Conservation (phyloP, 208 protist species). For the Angomonas ambiguus region DNA sequence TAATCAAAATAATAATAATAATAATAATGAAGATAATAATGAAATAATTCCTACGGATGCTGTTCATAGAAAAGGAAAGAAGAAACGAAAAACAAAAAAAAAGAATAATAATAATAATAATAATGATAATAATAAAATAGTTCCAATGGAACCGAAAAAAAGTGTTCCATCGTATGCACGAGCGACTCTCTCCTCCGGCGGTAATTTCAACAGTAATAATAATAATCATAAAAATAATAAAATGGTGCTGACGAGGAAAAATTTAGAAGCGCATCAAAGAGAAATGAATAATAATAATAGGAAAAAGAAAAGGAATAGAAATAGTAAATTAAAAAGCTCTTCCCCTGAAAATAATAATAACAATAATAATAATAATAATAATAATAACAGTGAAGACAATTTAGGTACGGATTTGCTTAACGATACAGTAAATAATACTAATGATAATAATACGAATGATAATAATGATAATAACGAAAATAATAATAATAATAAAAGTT, state of each 20-base stretch:
- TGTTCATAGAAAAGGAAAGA: too few species aligned
- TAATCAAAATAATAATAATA: too few species aligned
- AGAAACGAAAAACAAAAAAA: too few species aligned
- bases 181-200: background rate
- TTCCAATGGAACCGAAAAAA: too few species aligned
- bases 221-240: background rate
- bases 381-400: background rate
- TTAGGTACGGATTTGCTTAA: too few species aligned
- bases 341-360: slow-evolving; percentile 1
- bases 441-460: background rate
- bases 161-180: background rate
- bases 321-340: background rate
- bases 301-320: slow-evolving; percentile 2
- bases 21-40: too few species aligned
- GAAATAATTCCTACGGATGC: too few species aligned
- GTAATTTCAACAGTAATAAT: background rate
- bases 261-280: background rate
- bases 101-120: too few species aligned
- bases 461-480: background rate
- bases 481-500: too few species aligned
- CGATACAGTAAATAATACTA: too few species aligned
- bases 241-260: background rate
- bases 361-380: slow-evolving; percentile 6
- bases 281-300: background rate
- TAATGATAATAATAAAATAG: too few species aligned